Evolutionary conservation across 164 flowering plant genomes (phyloP), one percentile per base, ranked within the genome.

Genomic region (Magnolia officinalis): DNA sequence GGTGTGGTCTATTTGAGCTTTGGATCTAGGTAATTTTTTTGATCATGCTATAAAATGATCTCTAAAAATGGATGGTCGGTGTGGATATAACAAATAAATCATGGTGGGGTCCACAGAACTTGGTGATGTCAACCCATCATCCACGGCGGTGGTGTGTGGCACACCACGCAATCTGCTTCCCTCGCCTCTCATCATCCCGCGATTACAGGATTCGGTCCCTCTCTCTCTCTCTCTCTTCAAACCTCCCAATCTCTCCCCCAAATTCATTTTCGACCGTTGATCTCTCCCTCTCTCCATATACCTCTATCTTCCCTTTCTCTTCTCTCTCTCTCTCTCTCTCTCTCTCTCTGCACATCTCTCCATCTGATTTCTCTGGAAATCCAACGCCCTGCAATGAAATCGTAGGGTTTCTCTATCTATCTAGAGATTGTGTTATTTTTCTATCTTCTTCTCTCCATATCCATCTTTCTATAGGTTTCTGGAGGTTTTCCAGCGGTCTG

Each of bases 401-500:
- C 51, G 55, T 13, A 49, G 61, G 71, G 74, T 6, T 45, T 74
- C 55, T 21, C 61, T 37, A 37, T 37, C 16, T 55, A 55, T 55
- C 61, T 8, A 55, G 61, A 55, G 61, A 11, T 52, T 2, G 61
- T 9, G 61, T 6, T 21, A 21, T 23, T 7, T 59, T 3, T 20
- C 13, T 37, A 37, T 37, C 45, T 37, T 55, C 10, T 55, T 16
- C 61, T 16, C 61, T 66, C 8, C 7, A 70, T 18, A 31, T 49
- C 73, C n/a, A 55, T 49, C 73, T 55, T 50, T 50, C 61, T 26
- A 11, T 14, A 21, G 7, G 63, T 31, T 73, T 70, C 51, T 9
- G 64, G 64, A 58, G 24, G 76, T 6, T 10, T 73, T 68, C 68
- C 73, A 20, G 72, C 63, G 49, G 50, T 49, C 55, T 67, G 71